Evolutionary conservation across 169 alveolate species (phyloP), one percentile per base, ranked within the genome.

Genomic region (Plasmodium blacklocki): DNA sequence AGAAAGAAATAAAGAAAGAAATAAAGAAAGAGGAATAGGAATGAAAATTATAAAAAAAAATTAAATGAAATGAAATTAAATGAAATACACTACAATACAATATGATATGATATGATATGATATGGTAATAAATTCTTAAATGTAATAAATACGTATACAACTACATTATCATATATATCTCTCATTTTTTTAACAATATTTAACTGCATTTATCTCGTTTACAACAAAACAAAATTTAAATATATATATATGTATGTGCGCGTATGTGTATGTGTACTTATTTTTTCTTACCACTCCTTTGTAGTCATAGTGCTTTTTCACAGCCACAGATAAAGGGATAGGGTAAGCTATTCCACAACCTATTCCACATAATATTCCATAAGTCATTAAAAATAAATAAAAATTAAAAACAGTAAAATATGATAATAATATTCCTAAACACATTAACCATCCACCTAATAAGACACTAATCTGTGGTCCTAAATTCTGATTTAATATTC

Each of bases 331-430:
- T 29, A 86, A 50, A 32, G 92, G 92, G 14, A 86, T 74, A 14
- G 92, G 92, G 29, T 86, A 86, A n/a, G 88, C 88, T 32, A 86
- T 71, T n/a, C 92, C 92, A 45, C 88, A 86, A 2, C 92, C 92
- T 19, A 86, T 73, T 11, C 92, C 92, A 15, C 92, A 86, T 26
- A 86, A 59, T 71, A 86, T 86, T 47, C 88, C 88, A 71, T 86
- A 86, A 23, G 92, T 74, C 87, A 86, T 71, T 47, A 58, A 68
- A 80, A 80, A 80, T 15, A 80, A 32, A 59, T 80, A 80, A 56
- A 67, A 80, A 52, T 80, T 80, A 60, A 80, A 80, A 11, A 80
- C 90, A 32, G 90, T 80, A 47, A 80, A 80, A 80, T 80, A 80
- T 39, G 90, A 80, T 26, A 80, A 60, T n/a, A 80, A 62, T 9